Conservation (phyloP, 805 yeast genomes). For the Starmerella gropengiesseri region DNA sequence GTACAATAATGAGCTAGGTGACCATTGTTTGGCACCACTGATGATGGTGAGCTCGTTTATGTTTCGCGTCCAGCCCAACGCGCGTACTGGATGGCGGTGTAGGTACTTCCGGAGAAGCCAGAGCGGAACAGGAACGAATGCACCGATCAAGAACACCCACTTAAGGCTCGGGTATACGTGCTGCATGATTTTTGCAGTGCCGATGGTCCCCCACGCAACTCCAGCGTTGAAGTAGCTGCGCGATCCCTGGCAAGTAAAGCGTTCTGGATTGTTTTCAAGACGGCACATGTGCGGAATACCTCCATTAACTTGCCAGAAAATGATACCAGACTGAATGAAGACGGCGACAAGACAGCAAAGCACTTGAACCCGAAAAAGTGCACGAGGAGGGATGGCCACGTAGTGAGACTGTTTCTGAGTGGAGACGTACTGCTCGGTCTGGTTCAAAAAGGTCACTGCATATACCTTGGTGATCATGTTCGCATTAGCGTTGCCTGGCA, state of each 20-base stretch:
- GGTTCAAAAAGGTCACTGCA: slow-evolving; percentile 48
- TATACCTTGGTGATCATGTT: slow-evolving; percentile 40
- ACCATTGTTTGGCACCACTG: slow-evolving; percentile 35
- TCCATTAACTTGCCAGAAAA: slow-evolving; percentile 15
- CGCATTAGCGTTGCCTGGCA: slow-evolving; percentile 46
- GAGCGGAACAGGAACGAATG: slow-evolving; percentile 17
- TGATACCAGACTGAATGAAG: slow-evolving; percentile 13
- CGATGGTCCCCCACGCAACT: slow-evolving; percentile 47
- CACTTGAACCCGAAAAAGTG: slow-evolving; percentile 15
- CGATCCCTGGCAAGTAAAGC: slow-evolving; percentile 35
- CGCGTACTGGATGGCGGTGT: slow-evolving; percentile 28
- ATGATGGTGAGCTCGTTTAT: slow-evolving; percentile 38
- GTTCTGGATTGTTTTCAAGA: slow-evolving; percentile 29
- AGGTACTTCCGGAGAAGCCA: slow-evolving; percentile 13
- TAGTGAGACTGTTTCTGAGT: slow-evolving; percentile 47
- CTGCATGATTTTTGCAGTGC: slow-evolving; percentile 40
- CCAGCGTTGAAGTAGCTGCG: slow-evolving; percentile 39
- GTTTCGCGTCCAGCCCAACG: slow-evolving; percentile 22
- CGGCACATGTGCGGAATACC: slow-evolving; percentile 29
- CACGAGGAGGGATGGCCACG: slow-evolving; percentile 24
- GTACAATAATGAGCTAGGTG: slow-evolving; percentile 25
- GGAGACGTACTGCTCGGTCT: slow-evolving; percentile 49
- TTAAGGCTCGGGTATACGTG: slow-evolving; percentile 49
- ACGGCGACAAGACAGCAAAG: slow-evolving; percentile 11
- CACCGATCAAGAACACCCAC: slow-evolving; percentile 53